These are phyloP conservation scores for Pseudogymnoascus sp. DNA, from an alignment of 2,329 filamentous ascomycete species.

Conservation along the genomic window DNA sequence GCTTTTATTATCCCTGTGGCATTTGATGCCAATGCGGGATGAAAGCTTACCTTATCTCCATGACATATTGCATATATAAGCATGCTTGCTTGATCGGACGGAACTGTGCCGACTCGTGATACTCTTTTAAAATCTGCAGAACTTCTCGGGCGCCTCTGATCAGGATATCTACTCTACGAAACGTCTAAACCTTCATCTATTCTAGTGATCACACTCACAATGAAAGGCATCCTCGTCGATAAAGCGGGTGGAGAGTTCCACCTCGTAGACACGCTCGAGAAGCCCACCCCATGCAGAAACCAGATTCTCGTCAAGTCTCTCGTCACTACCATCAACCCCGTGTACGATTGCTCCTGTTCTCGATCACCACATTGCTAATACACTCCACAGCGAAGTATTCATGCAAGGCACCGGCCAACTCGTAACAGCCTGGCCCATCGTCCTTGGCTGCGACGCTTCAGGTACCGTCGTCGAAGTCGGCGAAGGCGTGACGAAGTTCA, in stretches of 20 bases:
- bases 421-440: constrained; percentile 29
- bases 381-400: constrained; percentile 24
- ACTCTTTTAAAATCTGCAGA: background rate
- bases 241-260: constrained; percentile 16
- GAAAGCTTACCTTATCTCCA: background rate
- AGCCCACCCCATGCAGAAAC: constrained; percentile 26
- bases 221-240: constrained; percentile 24
- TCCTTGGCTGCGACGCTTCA: constrained; percentile 33
- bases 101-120: background rate
- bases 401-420: constrained; percentile 31
- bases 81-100: background rate
- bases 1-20: background rate
- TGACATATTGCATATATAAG: background rate
- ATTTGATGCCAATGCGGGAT: background rate
- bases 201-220: constrained; percentile 8
- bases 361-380: constrained; percentile 12
- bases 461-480: constrained; percentile 30
- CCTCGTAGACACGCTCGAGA: constrained; percentile 19
- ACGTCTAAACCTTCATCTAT: background rate
- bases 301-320: constrained; percentile 33
- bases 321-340: constrained; percentile 31
- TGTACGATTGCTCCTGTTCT: constrained; percentile 23
- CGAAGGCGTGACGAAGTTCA: constrained; percentile 26
- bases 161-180: background rate
- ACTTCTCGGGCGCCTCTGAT: background rate